Base-by-base conservation (phyloP, 1,139 yeast genomes). In the Lodderomyces beijingensis region DNA sequence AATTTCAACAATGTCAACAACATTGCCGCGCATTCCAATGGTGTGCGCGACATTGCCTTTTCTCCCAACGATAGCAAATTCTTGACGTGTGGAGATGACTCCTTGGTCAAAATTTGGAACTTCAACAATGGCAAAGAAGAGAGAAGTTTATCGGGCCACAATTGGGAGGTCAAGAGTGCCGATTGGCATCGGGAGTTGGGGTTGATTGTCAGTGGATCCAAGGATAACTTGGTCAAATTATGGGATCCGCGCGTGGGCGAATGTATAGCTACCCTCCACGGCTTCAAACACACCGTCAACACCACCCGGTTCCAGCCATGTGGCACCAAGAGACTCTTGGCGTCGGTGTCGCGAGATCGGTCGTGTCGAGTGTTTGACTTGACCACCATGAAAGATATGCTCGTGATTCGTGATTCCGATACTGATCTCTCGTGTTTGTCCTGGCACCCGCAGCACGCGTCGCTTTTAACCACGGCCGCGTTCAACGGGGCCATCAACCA, bases 161-260 rank as follows among this genome's bases (percentile, higher is more conserved):
- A 93, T 52, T 91, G 99, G 99, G 99, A 91, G 59, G 96, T 91
- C 20, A 91, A 91, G 54, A 78, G 91, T 38, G 88, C 95, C 34
- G 97, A 91, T 55, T 91, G 99, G 99, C 99, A 91, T 57, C 86
- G 94, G 5, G 69, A 74, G 12, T 62, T 87, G 55, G 96, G 97
- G 0, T 68, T 93, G 25, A 73, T 85, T 35, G 93, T 84, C 0
- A 74, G 84, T 45, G 93, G 97, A 0, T 89, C 97, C 0, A 91
- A 93, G 53, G 99, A 91, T 59, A 93, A 93, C 55, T 65, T 88
- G 46, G 78, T 91, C 31, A 89, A 89, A 57, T 66, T 91, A 23
- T 91, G 98, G 98, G 99, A 91, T 54, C 99, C 99, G 4, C 70
- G 98, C 37, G 67, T 71, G 6, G 78, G 82, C 0, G 69, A 71